Base-by-base conservation (phyloP, 257 asterid species). In the Coffea eugenioides region DNA sequence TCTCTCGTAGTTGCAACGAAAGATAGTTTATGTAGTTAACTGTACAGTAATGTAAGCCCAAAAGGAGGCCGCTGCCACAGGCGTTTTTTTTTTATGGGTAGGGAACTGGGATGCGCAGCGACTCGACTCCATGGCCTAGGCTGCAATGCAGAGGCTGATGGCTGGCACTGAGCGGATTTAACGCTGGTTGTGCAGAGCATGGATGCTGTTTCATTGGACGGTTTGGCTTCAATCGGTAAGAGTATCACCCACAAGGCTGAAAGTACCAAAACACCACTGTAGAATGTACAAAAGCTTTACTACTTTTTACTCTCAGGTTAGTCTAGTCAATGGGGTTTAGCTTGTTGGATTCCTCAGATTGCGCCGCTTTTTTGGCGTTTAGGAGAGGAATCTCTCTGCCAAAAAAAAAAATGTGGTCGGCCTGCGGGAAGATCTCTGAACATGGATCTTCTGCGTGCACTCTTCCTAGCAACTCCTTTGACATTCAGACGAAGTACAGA, bases 401-500 rank as follows among this genome's bases (percentile, higher is more conserved):
- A 1, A 57, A 18, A 18, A 57, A 31, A 31, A 31, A 31, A 23
- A 4, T 11, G 71, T 56, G 54, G 14, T 75, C 18, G 70, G 70
- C 57, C 51, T 18, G 56, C 27, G 25, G 23, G 23, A 75, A 75
- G 71, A 75, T 75, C 71, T 75, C 79, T 75, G 79, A 23, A 25
- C 5, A 11, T 36, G 68, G 79, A 75, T 75, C 51, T 75, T 43
- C 69, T 74, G 23, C 10, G 43, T 39, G 43, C 5, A 39, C 43
- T 39, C 43, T 39, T 39, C 5, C 43, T 2, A 2, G 51, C 51
- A 46, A 6, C 51, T 46, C 51, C 51, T 6, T 9, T 46, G 51
- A 46, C 51, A 46, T 46, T 46, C 51, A 46, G 51, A 46, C 11
- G 6, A 46, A 46, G 51, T 46, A 0, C 11, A 9, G 11, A 6